Base-by-base conservation (phyloP, 192 early-diverging fungal genomes). In the Backusella luteola region DNA sequence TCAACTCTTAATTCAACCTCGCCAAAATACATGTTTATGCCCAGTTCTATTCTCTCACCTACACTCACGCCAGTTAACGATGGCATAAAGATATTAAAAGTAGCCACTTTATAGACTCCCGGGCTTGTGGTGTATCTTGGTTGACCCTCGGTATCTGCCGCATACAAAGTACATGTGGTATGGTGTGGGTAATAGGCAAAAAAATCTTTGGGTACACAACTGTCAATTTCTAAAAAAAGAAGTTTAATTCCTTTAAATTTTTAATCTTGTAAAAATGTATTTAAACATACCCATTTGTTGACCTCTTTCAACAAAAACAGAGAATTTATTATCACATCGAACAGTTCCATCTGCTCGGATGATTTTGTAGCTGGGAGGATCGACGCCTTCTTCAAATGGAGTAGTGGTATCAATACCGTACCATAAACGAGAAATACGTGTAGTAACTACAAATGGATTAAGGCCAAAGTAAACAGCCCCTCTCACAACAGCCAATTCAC, bases 391-490 rank as follows among this genome's bases (percentile, higher is more conserved):
- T 77, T 86, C 85, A 66, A 86, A 86, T 11, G 81, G 77, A 39
- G 82, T 84, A 35, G 84, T 86, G 17, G 83, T 84, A 59, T 86
- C 83, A 34, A 86, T 84, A 39, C 85, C 85, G 66, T 88, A 88
- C 87, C 87, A 88, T 6, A 78, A 79, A 72, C 87, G 77, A 6
- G 87, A 83, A 26, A 88, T 84, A 78, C 87, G 84, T 56, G 85
- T 88, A 29, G 79, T 84, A 21, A 88, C 85, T 3, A 84, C 80
- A 66, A 81, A 80, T 15, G 87, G 85, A 46, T 86, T 88, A 59
- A 88, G 71, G 35, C 88, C 88, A 77, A 84, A 85, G 71, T 84
- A 82, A 6, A 89, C 84, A 2, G 88, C 86, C n/a, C 88, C 88
- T 68, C 88, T 80, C 32, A 85, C 86, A 6, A 89, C 84, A 19